These are phyloP conservation scores for Talaromyces proteolyticus DNA, from an alignment of 495 filamentous ascomycete species.

Conservation along the genomic window DNA sequence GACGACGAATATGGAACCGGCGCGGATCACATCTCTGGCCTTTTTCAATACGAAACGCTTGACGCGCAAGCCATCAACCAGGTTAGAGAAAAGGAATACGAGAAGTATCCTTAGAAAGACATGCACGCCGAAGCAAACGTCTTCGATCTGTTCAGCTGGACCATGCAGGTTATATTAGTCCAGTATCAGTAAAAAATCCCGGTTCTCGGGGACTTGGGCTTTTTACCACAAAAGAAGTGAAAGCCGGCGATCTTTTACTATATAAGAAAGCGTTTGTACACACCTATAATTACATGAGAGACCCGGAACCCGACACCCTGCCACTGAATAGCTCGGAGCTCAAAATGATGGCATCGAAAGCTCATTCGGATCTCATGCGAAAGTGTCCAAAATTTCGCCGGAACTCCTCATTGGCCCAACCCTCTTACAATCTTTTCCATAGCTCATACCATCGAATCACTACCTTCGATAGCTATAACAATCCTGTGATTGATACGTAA, in stretches of 20 bases:
- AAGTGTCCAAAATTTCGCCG: slow-evolving; percentile 44
- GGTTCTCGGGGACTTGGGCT: slow-evolving; percentile 32
- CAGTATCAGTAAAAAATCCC: slow-evolving; percentile 17
- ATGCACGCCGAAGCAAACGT: slow-evolving; percentile 30
- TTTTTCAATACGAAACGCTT: too few species aligned
- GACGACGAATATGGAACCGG: slow-evolving; percentile 27
- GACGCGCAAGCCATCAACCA: too few species aligned
- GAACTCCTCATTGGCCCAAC: slow-evolving; percentile 38
- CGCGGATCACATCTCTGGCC: slow-evolving; percentile 40
- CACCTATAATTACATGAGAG: slow-evolving; percentile 14
- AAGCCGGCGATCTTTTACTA: slow-evolving; percentile 46
- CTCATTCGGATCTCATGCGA: slow-evolving; percentile 36
- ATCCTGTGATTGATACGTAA: slow-evolving; percentile 47
- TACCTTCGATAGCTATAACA: slow-evolving; percentile 31
- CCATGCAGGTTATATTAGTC: slow-evolving; percentile 37
- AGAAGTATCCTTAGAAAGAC: slow-evolving; percentile 36
- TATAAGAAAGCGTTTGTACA: slow-evolving; percentile 51
- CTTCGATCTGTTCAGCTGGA: slow-evolving; percentile 32
- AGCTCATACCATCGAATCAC: slow-evolving; percentile 28
- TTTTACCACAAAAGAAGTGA: slow-evolving; percentile 41
- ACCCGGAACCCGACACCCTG: too few species aligned
- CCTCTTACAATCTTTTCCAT: slow-evolving; percentile 35
- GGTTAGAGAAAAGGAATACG: too few species aligned
- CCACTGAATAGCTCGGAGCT: too few species aligned
- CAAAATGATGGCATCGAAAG: too few species aligned